Percentiles rank a stretch among this genome's conserved stretches.
phyloP scores from a whole-genome alignment of 2,329 filamentous ascomycete species.

The Pseudogymnoascus sp. region DNA sequence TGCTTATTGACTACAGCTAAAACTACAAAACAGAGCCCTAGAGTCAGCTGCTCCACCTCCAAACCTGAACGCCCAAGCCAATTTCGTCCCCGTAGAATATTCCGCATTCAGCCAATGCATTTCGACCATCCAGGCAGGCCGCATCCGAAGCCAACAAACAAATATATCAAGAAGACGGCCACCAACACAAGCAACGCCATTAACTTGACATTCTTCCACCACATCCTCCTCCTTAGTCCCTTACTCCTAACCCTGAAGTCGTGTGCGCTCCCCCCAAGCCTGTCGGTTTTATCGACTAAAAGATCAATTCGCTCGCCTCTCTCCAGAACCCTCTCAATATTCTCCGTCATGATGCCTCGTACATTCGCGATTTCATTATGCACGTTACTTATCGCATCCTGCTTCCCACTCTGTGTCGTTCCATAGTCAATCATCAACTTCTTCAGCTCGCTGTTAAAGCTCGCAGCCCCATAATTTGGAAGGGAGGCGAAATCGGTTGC shows the following conservation, averaged over 20 bases:
- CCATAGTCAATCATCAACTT: constrained; percentile 77
- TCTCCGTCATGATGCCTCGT: constrained; percentile 87
- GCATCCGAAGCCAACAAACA: constrained; percentile 66
- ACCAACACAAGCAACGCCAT: constrained; percentile 75
- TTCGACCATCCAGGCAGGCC: constrained; percentile 50
- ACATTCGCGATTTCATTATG: constrained; percentile 89
- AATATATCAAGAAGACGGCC: constrained; percentile 61
- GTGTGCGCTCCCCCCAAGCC: constrained; percentile 75
- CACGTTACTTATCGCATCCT: constrained; percentile 77
- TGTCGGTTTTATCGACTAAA: constrained; percentile 92
- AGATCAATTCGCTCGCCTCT: constrained; percentile 88
- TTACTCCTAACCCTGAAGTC: constrained; percentile 86
- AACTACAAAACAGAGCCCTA: neutral
- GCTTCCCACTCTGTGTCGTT: constrained; percentile 63
- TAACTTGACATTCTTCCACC: constrained; percentile 98
- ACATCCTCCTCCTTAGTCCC: constrained; percentile 87
- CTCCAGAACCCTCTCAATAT: constrained; percentile 84
- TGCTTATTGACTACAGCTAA: neutral
- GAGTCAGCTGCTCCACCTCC: neutral
- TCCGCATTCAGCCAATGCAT: constrained; percentile 21
- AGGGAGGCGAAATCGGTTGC: constrained; percentile 67
- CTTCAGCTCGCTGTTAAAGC: constrained; percentile 76
- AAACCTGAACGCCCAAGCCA: constrained; percentile 3
- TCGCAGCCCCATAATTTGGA: constrained; percentile 82
- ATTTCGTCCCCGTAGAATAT: neutral